Base-by-base conservation (phyloP, 768 basidiomycete genomes). In the Suillus variegatus region DNA sequence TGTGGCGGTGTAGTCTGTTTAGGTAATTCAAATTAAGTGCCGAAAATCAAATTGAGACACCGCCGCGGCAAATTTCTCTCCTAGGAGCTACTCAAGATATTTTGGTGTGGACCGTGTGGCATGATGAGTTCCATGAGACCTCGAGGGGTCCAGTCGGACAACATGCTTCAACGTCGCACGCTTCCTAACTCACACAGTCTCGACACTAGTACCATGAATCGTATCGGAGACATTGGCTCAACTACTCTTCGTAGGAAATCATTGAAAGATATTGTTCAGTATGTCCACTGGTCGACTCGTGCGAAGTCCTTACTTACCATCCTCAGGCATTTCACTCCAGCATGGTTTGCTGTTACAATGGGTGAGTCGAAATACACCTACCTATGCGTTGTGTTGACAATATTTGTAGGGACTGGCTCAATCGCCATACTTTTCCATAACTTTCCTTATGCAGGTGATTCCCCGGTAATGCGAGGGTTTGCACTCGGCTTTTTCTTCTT, bases 281-380 rank as follows among this genome's bases (percentile, higher is more conserved):
- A 61, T 55, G 76, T 63, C 40, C 25, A 20, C 64, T 60, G 18
- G 36, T 25, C 36, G 32, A 64, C 28, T 32, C 32, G 13, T 43
- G 41, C 13, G 28, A 38, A n/a, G 12, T 7, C 36, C 25, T 40
- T 32, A 35, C 60, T 64, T 22, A 64, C 14, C 25, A 63, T 46
- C 32, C 13, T 28, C 43, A 82, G 85, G 36, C 79, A 86, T 71
- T 87, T 87, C 64, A 81, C 84, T 5, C 83, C 83, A 64, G 80
- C 82, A 74, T 88, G 85, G 86, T 84, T 84, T 67, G 78, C 85
- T 6, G 79, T 82, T 14, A 81, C 78, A 60, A 87, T 88, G 86
- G 86, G 82, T 82, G 49, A 61, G 80, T 73, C 52, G 25, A 38
- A 41, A 35, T 36, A 2, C 8, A 25, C 46, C 18, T 40, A 9